Evolutionary conservation across 371 early-diverging fungal genomes (phyloP), one percentile per base, ranked within the genome.

Genomic region (Saksenaea oblongispora): DNA sequence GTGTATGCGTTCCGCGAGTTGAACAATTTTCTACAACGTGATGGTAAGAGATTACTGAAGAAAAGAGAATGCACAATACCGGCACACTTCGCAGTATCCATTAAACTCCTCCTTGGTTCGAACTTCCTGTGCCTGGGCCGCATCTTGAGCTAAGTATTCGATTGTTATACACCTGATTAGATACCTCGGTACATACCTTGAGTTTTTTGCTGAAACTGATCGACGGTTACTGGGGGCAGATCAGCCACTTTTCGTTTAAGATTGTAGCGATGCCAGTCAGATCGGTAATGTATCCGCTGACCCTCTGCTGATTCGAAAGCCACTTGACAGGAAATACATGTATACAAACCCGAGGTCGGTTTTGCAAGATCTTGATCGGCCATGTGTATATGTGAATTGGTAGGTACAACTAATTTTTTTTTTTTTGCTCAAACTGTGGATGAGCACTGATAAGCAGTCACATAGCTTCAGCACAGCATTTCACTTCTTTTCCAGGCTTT

Each of bases 181-280:
- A 35, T 22, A 5, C 8, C 0, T 8, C 17, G 14, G 24, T 31
- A 13, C 27, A 56, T 72, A 78, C 85, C 83, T 56, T 78, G 69
- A 10, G 65, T 63, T 67, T 79, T 82, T 53, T 77, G 75, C 18
- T 83, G 76, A 82, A 93, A 95, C 61, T 81, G 84, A 26, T 91
- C 89, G 14, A 79, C 75, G 11, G 85, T 62, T 42, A 95, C 88
- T 36, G 92, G 90, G 8, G 91, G 91, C n/a, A 93, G 76, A 34
- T 83, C 87, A 22, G 90, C 92, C 18, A 93, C 90, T 74, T 93
- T 93, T 67, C 94, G 84, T 70, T 93, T 93, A 51, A 95, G 78
- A 74, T 95, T 95, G 84, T 98, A 99, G 22, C 70, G 70, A 63
- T 70, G 95, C 93, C 94, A 95, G 71, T 94, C 94, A 13, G 87